These are phyloP conservation scores for Pythium oligandrum DNA, from an alignment of 352 stramenopile species.

Conservation along the genomic window DNA sequence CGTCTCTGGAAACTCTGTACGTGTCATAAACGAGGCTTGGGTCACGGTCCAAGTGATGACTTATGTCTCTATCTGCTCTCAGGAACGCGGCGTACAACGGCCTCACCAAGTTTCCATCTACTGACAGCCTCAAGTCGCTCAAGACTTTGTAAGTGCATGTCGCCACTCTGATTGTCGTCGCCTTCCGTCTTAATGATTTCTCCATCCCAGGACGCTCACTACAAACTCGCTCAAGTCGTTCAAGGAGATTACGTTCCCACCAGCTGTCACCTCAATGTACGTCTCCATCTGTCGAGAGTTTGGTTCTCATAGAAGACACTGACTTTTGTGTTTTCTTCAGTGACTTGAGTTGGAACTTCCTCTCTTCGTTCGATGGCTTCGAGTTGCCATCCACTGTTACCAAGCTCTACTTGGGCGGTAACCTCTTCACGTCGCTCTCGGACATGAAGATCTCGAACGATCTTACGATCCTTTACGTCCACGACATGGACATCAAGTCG, in stretches of 20 bases:
- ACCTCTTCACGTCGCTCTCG: conserved; percentile 57
- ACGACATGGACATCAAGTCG: conserved; percentile 48
- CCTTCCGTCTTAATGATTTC: background rate
- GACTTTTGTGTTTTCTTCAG: conserved; percentile 10
- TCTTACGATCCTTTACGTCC: conserved; percentile 62
- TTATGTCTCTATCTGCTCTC: background rate
- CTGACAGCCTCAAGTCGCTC: conserved; percentile 3
- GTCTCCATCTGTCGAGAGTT: background rate
- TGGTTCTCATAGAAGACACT: conserved; percentile 2
- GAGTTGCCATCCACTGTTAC: conserved; percentile 38
- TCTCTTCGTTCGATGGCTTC: conserved; percentile 59
- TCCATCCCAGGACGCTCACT: conserved; percentile 2
- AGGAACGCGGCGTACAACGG: conserved; percentile 14
- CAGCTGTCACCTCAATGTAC: conserved; percentile 10
- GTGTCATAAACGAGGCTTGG: background rate
- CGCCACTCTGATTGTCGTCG: background rate
- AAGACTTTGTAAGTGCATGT: conserved; percentile 9
- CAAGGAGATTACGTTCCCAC: conserved; percentile 12
- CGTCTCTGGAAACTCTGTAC: conserved; percentile 11
- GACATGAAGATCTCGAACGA: conserved; percentile 36
- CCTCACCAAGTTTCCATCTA: conserved; percentile 10
- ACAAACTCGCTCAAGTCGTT: conserved; percentile 21
- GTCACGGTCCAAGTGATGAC: no score
- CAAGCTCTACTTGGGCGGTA: conserved; percentile 60
- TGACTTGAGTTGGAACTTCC: conserved; percentile 61